These are phyloP conservation scores for Coleophoma eucalyptorum DNA, from an alignment of 2,329 filamentous ascomycete species.

Conservation along the genomic window DNA sequence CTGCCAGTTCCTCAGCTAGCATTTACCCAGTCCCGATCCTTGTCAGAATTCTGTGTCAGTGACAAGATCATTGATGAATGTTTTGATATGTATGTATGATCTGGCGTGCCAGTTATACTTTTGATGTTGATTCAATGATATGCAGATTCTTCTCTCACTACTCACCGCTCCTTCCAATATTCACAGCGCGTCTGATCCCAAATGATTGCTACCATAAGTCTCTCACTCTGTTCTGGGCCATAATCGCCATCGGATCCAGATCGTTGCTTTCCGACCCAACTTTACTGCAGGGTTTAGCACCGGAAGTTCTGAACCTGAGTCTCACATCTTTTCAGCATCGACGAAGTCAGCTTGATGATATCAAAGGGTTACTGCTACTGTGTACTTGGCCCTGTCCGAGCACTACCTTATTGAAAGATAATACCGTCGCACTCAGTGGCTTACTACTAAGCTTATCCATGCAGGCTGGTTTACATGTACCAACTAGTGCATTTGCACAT, in stretches of 20 bases:
- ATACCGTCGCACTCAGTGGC: not conserved
- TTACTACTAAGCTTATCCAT: not conserved
- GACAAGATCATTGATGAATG: not conserved
- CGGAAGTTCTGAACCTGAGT: not conserved
- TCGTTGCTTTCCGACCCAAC: not conserved
- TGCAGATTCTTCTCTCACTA: not conserved
- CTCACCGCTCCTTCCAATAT: not conserved
- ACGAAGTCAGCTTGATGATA: not conserved
- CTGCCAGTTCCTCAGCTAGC: not conserved
- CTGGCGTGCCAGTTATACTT: not conserved
- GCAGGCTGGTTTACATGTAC: not conserved
- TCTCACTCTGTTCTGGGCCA: not conserved
- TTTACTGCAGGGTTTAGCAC: not conserved
- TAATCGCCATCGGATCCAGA: not conserved
- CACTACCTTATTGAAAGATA: not conserved
- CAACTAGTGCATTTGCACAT: not conserved
- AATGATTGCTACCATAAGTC: not conserved
- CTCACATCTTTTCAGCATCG: not conserved
- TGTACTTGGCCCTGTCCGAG: not conserved
- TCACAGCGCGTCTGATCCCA: not conserved
- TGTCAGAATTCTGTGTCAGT: not conserved
- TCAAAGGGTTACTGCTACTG: not conserved
- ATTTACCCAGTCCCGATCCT: not conserved
- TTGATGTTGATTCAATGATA: not conserved
- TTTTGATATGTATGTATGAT: not conserved